phyloP scores from a whole-genome alignment of 129 eudicot genomes.

The Sambucus nigra region DNA sequence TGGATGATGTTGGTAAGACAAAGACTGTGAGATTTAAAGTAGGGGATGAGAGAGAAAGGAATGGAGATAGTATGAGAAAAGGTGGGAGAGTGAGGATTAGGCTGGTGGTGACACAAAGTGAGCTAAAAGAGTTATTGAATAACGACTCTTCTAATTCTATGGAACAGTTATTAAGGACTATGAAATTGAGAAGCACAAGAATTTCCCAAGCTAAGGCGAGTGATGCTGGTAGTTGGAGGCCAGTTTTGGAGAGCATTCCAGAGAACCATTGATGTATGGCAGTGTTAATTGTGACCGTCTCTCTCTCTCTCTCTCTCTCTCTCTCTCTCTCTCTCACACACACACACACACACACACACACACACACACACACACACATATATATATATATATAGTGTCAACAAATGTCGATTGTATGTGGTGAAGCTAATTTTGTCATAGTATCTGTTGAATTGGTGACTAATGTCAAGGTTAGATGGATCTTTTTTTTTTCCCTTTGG shows the following conservation, averaged over 20 bases:
- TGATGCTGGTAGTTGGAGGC: conserved; percentile 27
- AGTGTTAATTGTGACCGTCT: not conserved
- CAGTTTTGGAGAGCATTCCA: conserved; percentile 29
- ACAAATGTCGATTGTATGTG: not conserved
- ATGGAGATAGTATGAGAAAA: no score
- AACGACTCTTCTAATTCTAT: not conserved
- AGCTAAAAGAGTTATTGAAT: conserved; percentile 25
- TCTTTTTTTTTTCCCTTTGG: no score
- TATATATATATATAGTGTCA: no score
- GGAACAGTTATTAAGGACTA: not conserved
- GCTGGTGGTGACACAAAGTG: conserved; percentile 27
- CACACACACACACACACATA: no score
- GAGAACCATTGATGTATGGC: conserved; percentile 6
- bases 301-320: not conserved
- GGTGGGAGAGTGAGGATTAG: conserved; percentile 23
- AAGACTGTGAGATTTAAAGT: not conserved
- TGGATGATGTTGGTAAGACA: not conserved
- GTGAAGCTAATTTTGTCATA: not conserved
- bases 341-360: no score
- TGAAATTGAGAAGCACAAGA: conserved; percentile 4
- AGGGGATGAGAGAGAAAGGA: not conserved
- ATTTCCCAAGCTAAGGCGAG: conserved; percentile 7
- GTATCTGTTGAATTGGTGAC: no score
- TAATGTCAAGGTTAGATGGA: no score
- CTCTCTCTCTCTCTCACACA: no score